phyloP scores from a whole-genome alignment of 2,329 filamentous ascomycete genomes.

The Fusarium xyrophilum region DNA sequence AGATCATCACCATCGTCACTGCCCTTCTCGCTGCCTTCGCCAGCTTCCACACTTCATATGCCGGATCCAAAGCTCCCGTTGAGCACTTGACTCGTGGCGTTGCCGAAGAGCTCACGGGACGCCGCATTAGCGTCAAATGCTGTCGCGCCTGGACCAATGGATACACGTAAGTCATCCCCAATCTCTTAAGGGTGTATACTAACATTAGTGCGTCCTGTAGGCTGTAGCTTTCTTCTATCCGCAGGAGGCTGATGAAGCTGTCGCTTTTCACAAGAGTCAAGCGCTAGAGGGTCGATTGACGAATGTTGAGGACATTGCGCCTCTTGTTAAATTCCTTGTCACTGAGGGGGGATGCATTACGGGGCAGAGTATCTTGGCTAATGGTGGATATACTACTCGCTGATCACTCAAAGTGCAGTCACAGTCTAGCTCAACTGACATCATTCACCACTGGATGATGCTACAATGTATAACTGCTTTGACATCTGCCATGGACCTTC shows the following conservation, averaged over 20 bases:
- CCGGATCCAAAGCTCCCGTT: background rate
- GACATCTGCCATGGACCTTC: conserved; percentile 22
- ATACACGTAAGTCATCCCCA: background rate
- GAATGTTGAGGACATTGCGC: background rate
- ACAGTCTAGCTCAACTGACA: too few relatives aligned
- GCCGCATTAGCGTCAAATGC: background rate
- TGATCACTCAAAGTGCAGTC: background rate
- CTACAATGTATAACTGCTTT: background rate
- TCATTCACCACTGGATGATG: too few relatives aligned
- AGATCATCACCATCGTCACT: background rate
- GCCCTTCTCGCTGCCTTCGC: background rate
- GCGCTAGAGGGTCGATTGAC: background rate
- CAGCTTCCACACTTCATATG: background rate
- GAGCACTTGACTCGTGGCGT: background rate
- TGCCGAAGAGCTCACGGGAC: background rate
- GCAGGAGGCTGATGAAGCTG: background rate
- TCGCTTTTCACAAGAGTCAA: background rate
- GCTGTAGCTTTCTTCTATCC: background rate
- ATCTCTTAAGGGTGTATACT: accelerated
- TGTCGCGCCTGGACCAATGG: background rate
- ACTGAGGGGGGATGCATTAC: background rate
- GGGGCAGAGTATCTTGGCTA: background rate
- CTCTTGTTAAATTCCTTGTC: background rate
- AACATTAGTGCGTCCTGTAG: accelerated
- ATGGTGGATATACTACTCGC: background rate